phyloP scores from a whole-genome alignment of 495 filamentous ascomycete genomes.

The Aspergillus bertholletiae region DNA sequence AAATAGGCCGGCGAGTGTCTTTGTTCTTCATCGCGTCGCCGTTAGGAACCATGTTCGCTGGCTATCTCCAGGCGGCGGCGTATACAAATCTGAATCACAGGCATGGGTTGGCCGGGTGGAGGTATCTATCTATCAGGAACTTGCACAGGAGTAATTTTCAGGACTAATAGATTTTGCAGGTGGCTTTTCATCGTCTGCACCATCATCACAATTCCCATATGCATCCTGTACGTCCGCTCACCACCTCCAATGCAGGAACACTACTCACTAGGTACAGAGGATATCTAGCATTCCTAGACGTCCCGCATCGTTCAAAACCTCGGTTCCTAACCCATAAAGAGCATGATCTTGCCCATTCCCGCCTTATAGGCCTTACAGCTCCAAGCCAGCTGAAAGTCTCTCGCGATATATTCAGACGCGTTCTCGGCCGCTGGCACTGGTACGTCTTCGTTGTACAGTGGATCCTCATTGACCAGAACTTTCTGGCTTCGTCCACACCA shows the following conservation, averaged over 20 bases:
- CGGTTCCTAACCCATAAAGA: slow-evolving; percentile 22
- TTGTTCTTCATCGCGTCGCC: slow-evolving; percentile 24
- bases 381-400: slow-evolving; percentile 22
- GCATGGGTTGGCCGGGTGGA: slow-evolving; percentile 23
- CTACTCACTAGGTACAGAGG: slow-evolving; percentile 11
- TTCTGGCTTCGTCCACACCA: too few relatives aligned
- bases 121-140: slow-evolving; percentile 3
- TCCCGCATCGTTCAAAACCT: slow-evolving; percentile 18
- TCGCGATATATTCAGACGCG: slow-evolving; percentile 15
- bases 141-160: background rate
- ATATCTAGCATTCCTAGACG: slow-evolving; percentile 20
- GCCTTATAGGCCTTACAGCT: slow-evolving; percentile 23
- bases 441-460: too few relatives aligned
- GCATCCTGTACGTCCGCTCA: slow-evolving; percentile 13
- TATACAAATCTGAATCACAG: slow-evolving; percentile 23
- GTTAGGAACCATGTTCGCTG: slow-evolving; percentile 25
- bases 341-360: slow-evolving; percentile 23
- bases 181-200: slow-evolving; percentile 28
- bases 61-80: slow-evolving; percentile 26
- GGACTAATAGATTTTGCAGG: slow-evolving; percentile 1
- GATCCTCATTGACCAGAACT: too few relatives aligned
- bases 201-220: slow-evolving; percentile 24
- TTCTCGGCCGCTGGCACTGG: too few relatives aligned
- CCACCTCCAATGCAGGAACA: background rate
- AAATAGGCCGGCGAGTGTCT: slow-evolving; percentile 21